Evolutionary conservation across 352 stramenopile species (phyloP), one percentile per base, ranked within the genome.

Genomic region (Pythium aristosporum): DNA sequence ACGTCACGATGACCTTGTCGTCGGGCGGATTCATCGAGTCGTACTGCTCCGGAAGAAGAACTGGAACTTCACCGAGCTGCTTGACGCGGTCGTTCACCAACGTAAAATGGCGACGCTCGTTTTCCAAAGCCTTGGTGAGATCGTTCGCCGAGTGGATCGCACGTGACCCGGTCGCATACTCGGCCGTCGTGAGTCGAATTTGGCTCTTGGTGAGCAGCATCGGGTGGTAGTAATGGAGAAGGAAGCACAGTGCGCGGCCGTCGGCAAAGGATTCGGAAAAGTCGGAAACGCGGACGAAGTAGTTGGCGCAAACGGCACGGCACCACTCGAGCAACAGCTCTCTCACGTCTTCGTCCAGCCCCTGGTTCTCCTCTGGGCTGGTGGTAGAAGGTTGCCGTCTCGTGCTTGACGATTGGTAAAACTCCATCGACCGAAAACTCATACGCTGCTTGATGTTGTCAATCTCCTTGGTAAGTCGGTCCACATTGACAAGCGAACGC

Each of bases 201-300:
- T 92, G 80, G 13, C 68, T 51, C 64, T 90, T 92, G 11, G 73
- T 73, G 12, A 98, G 56, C 9, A 98, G 67, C 68, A 87, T 85
- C 5, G 96, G 96, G 65, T 98, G 95, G 62, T 99, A 99, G 71
- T 98, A 98, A 68, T 98, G 94, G 30, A 99, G 68, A 21, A 99
- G 72, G 23, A 97, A 87, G 68, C 96, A 98, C 28, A 98, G 68
- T 13, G 78, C 93, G 28, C 84, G 90, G 8, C 96, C 96, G 53
- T 98, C 95, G 18, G 91, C 88, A 77, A 99, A 98, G 16, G 92
- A 98, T 0, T 67, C 72, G 2, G 94, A 96, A 59, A 98, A 98
- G 67, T 99, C 93, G 12, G 63, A 64, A 3, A 99, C 76, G 15
- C 61, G 59, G 5, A 98, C 53, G 42, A 82, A 77, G 57, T 98